phyloP scores from a whole-genome alignment of 176 grass and related monocot genomes.

The Panicum miliaceum region DNA sequence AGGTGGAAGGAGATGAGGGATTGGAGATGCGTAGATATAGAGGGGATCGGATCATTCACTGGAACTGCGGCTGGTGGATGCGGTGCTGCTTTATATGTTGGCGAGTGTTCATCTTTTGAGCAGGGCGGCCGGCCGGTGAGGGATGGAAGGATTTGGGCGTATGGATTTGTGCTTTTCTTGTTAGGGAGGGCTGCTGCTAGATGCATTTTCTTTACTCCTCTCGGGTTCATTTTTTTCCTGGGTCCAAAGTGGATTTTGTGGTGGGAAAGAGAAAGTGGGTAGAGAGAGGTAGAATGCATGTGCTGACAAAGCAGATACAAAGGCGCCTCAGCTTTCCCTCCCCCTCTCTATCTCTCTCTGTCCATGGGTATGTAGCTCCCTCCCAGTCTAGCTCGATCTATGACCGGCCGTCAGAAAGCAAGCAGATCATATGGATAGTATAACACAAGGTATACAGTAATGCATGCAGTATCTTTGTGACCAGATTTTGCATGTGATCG shows the following conservation, averaged over 20 bases:
- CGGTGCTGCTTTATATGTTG: constrained; percentile 58
- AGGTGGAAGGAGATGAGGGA: constrained; percentile 16
- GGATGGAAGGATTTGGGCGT: constrained; percentile 36
- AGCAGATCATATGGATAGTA: constrained; percentile 46
- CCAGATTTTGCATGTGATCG: constrained; percentile 43
- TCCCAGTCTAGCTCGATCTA: background rate
- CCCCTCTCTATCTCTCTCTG: constrained; percentile 33
- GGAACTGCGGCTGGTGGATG: constrained; percentile 48
- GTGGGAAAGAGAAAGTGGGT: constrained; percentile 50
- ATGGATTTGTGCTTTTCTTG: constrained; percentile 88
- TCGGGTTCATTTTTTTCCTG: background rate
- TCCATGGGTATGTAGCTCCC: too few relatives aligned
- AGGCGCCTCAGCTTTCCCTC: constrained; percentile 58
- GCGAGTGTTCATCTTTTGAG: constrained; percentile 40
- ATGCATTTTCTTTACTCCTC: constrained; percentile 38
- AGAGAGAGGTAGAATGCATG: constrained; percentile 58
- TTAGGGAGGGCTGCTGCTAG: constrained; percentile 54
- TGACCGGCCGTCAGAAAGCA: constrained; percentile 34
- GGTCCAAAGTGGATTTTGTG: constrained; percentile 75
- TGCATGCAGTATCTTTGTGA: constrained; percentile 47
- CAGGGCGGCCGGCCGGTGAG: constrained; percentile 23
- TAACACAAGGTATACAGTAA: background rate
- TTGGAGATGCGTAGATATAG: constrained; percentile 44
- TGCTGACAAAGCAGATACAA: constrained; percentile 85
- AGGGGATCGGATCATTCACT: constrained; percentile 25